These are phyloP conservation scores for Rhodotorula kratochvilovae DNA, from an alignment of 768 basidiomycete genomes.

Conservation along the genomic window DNA sequence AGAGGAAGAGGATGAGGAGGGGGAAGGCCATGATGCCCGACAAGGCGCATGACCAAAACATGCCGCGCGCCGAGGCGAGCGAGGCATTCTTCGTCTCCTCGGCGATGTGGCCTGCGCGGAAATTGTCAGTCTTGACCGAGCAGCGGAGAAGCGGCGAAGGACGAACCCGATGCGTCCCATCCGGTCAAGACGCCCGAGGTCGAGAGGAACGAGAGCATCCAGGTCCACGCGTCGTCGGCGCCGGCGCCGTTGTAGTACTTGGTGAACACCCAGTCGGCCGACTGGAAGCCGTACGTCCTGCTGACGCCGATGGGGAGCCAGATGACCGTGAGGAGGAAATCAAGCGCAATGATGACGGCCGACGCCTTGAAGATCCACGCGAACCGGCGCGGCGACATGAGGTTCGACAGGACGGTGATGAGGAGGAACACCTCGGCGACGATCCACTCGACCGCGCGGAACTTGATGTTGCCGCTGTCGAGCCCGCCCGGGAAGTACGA, in stretches of 20 bases:
- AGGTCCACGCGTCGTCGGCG: slow-evolving; percentile 82
- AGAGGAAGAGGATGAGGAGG: slow-evolving; percentile 42
- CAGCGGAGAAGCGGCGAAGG: background rate
- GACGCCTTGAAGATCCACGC: slow-evolving; percentile 73
- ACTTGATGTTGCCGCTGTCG: slow-evolving; percentile 67
- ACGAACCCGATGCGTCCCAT: slow-evolving; percentile 61
- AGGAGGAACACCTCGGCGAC: slow-evolving; percentile 69
- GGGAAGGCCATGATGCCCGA: slow-evolving; percentile 78
- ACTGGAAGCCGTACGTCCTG: slow-evolving; percentile 81
- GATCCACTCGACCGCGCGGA: slow-evolving; percentile 79
- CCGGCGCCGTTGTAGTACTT: slow-evolving; percentile 82
- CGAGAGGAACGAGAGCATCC: slow-evolving; percentile 81
- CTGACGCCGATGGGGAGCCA: slow-evolving; percentile 91
- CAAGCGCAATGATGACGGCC: slow-evolving; percentile 68
- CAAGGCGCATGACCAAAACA: slow-evolving; percentile 69
- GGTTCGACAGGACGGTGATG: slow-evolving; percentile 73
- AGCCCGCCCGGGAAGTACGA: slow-evolving; percentile 77
- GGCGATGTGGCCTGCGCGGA: slow-evolving; percentile 67
- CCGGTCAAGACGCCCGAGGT: slow-evolving; percentile 83
- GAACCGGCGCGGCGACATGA: slow-evolving; percentile 65
- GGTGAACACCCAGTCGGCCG: slow-evolving; percentile 76
- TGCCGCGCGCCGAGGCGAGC: slow-evolving; percentile 75
- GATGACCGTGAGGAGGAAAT: slow-evolving; percentile 79
- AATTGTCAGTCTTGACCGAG: background rate
- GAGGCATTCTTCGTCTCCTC: slow-evolving; percentile 82